A percentile compares a stretch with the other conserved stretches of the same genome.
Evolutionary conservation across 2,329 filamentous ascomycete genomes (phyloP).

Genomic region (Aspergillus sp.): DNA sequence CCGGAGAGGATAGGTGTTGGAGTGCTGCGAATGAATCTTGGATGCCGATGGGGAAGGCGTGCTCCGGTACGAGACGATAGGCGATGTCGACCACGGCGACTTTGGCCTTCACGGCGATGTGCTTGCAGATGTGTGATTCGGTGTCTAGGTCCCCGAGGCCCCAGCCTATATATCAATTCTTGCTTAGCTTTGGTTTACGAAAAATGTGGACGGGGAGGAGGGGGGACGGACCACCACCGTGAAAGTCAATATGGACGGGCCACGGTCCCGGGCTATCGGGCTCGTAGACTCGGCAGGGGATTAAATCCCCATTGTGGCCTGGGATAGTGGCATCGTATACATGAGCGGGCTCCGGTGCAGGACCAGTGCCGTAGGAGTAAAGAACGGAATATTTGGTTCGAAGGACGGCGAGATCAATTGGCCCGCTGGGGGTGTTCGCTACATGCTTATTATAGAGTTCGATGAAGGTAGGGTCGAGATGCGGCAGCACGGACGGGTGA

Average conservation of each 20-base stretch:
- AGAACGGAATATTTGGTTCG: conserved; percentile 48
- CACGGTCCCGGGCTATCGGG: conserved; percentile 45
- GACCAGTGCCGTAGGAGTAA: conserved; percentile 50
- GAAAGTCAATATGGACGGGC: conserved; percentile 54
- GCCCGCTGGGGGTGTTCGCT: conserved; percentile 43
- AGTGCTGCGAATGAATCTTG: conserved; percentile 54
- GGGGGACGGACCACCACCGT: conserved; percentile 44
- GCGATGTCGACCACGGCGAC: conserved; percentile 54
- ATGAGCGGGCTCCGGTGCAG: conserved; percentile 45
- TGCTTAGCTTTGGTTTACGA: too few species aligned
- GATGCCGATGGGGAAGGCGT: conserved; percentile 51
- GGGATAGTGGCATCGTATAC: conserved; percentile 44
- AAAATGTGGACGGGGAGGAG: too few species aligned
- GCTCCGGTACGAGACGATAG: conserved; percentile 57
- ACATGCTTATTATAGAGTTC: conserved; percentile 53
- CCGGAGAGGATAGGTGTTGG: conserved; percentile 40
- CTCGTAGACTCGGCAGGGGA: conserved; percentile 49
- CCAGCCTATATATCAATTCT: conserved; percentile 34
- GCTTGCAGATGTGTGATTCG: conserved; percentile 53
- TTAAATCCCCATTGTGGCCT: conserved; percentile 35
- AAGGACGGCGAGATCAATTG: conserved; percentile 44
- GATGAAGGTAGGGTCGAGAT: conserved; percentile 51
- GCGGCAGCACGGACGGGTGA: conserved; percentile 50
- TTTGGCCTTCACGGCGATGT: conserved; percentile 48
- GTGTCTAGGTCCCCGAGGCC: conserved; percentile 54